Conservation (phyloP, 2,329 filamentous ascomycete species). For the Colletotrichum sp. region DNA sequence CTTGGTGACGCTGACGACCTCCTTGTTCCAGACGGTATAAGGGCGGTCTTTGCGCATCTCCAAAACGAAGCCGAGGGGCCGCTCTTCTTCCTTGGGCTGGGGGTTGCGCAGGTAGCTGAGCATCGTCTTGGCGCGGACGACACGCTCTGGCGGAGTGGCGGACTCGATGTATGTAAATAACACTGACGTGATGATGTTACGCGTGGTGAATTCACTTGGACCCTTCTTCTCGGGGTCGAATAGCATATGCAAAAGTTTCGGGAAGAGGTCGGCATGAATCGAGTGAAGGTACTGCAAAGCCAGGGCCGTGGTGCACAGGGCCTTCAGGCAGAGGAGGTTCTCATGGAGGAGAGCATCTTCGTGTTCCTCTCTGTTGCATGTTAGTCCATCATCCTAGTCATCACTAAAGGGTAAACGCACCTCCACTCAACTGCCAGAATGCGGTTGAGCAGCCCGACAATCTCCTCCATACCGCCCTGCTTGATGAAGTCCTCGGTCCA, state of each 20-base stretch:
- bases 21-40: slow-evolving; percentile 93
- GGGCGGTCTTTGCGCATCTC: slow-evolving; percentile 88
- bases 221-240: slow-evolving; percentile 99
- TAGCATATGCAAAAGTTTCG: slow-evolving; percentile 83
- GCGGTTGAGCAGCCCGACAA: slow-evolving; percentile 84
- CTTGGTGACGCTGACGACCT: slow-evolving; percentile 90
- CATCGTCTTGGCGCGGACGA: slow-evolving; percentile 73
- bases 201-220: slow-evolving; percentile 93
- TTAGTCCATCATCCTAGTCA: slow-evolving; percentile 28
- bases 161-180: slow-evolving; percentile 87
- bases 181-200: slow-evolving; percentile 86
- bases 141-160: slow-evolving; percentile 64
- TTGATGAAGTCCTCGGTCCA: slow-evolving; percentile 95
- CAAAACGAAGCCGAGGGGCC: slow-evolving; percentile 83
- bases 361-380: slow-evolving; percentile 77
- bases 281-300: slow-evolving; percentile 82
- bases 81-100: slow-evolving; percentile 74
- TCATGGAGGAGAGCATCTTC: slow-evolving; percentile 94
- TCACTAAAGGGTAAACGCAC: slow-evolving; percentile 52
- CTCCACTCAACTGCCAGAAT: slow-evolving; percentile 97
- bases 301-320: slow-evolving; percentile 87
- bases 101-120: slow-evolving; percentile 83
- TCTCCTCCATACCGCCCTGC: slow-evolving; percentile 90
- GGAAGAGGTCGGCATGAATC: slow-evolving; percentile 83
- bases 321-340: slow-evolving; percentile 90